Evolutionary conservation across 108 stramenopile species (phyloP).

Genomic region (Skeletonema menzelii): DNA sequence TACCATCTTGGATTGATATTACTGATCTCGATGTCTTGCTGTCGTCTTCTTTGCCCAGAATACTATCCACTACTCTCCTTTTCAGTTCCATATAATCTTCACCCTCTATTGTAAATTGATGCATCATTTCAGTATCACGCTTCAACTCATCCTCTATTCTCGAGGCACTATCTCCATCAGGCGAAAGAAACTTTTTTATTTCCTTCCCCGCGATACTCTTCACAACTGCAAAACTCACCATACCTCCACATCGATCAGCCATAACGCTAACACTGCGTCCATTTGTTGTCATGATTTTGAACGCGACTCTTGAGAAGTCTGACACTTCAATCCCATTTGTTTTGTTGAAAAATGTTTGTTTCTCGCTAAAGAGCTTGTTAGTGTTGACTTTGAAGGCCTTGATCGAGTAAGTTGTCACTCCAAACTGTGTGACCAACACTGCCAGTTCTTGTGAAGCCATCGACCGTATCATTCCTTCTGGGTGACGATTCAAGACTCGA

Average conservation of each 20-base stretch:
- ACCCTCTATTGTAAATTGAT: conserved; percentile 75
- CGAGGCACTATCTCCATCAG: conserved; percentile 48
- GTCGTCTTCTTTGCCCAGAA: conserved; percentile 34
- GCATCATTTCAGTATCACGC: conserved; percentile 63
- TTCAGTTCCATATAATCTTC: conserved; percentile 82
- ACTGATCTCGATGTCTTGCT: conserved; percentile 38
- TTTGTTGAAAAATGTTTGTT: conserved; percentile 32
- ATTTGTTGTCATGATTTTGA: conserved; percentile 61
- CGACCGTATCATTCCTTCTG: conserved; percentile 85
- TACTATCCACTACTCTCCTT: conserved; percentile 47
- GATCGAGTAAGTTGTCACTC: conserved; percentile 59
- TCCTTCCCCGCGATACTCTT: conserved; percentile 57
- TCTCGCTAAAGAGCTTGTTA: conserved; percentile 63
- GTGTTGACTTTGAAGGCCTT: conserved; percentile 57
- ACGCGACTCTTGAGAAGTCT: conserved; percentile 70
- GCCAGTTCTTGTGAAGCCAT: conserved; percentile 90
- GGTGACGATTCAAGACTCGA: conserved; percentile 65
- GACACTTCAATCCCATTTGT: conserved; percentile 41
- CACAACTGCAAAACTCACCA: conserved; percentile 75
- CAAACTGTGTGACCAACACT: conserved; percentile 69
- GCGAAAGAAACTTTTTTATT: conserved; percentile 58
- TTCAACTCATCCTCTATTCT: conserved; percentile 42
- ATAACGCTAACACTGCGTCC: conserved; percentile 64
- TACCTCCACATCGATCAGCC: conserved; percentile 83
- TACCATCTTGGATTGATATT: conserved; percentile 67